phyloP scores from a whole-genome alignment of 169 alveolate species.

The Plasmodium berghei region DNA sequence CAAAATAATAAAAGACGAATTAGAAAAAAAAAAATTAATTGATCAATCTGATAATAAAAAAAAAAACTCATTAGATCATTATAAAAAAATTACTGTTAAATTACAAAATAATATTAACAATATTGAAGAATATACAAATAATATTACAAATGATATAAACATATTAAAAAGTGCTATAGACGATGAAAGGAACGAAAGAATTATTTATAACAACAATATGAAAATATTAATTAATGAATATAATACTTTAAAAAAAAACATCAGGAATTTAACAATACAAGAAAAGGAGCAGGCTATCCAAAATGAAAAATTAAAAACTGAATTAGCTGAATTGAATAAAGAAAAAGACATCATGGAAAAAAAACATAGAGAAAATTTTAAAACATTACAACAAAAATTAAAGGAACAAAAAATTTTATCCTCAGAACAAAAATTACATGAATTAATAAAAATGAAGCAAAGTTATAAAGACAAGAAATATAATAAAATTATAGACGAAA shows the following conservation, averaged over 20 bases:
- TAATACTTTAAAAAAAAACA: slow-evolving; percentile 60
- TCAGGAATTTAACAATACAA: slow-evolving; percentile 23
- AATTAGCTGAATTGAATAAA: slow-evolving; percentile 43
- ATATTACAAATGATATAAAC: slow-evolving; percentile 74
- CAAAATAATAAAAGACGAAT: slow-evolving; percentile 59
- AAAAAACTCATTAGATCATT: slow-evolving; percentile 62
- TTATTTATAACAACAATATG: slow-evolving; percentile 69
- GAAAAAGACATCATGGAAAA: slow-evolving; percentile 72
- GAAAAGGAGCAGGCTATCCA: slow-evolving; percentile 39
- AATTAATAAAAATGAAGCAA: slow-evolving; percentile 27
- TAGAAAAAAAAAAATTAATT: slow-evolving; percentile 65
- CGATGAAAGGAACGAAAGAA: slow-evolving; percentile 75
- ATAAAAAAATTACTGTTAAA: slow-evolving; percentile 39
- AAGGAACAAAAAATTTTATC: slow-evolving; percentile 74
- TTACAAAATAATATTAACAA: slow-evolving; percentile 67
- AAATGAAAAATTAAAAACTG: slow-evolving; percentile 37
- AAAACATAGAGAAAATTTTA: slow-evolving; percentile 75
- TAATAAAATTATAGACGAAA: slow-evolving; percentile 17
- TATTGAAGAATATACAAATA: slow-evolving; percentile 64
- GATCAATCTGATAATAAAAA: slow-evolving; percentile 58
- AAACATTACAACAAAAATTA: slow-evolving; percentile 68
- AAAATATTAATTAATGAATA: slow-evolving; percentile 70
- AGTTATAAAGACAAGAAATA: slow-evolving; percentile 35
- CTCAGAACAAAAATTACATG: slow-evolving; percentile 62
- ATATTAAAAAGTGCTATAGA: slow-evolving; percentile 51